Conservation (phyloP, 208 protist genomes). For the Naegleria lovaniensis region DNA sequence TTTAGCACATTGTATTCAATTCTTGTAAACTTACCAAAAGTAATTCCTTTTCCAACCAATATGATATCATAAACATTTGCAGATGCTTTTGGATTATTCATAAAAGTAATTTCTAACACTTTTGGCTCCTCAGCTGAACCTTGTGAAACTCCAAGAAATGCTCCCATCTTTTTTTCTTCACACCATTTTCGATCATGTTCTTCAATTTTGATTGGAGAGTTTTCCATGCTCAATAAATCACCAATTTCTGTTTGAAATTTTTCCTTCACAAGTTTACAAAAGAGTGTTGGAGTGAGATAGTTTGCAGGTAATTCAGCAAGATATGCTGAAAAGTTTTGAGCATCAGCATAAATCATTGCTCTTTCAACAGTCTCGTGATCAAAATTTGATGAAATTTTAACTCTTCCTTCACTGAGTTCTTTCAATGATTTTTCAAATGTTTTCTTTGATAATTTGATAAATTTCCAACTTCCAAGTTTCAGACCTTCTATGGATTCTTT, state of each 20-base stretch:
- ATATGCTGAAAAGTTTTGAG: neutral
- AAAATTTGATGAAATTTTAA: neutral
- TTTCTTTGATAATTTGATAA: neutral
- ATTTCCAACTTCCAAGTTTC: neutral
- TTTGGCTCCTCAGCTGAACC: slow-evolving; percentile 7
- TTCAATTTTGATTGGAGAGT: neutral
- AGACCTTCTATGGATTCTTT: neutral
- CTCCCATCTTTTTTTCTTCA: neutral
- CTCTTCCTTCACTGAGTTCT: neutral
- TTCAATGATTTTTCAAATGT: neutral
- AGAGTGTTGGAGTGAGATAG: neutral
- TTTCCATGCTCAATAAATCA: neutral
- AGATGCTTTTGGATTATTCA: neutral
- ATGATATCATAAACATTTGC: neutral
- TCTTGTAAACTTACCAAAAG: neutral
- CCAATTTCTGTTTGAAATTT: neutral
- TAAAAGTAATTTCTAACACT: slow-evolving; percentile 13
- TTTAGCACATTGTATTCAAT: no score
- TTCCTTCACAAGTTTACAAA: neutral
- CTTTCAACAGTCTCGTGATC: neutral
- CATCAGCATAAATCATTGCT: neutral
- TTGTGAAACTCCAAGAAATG: neutral
- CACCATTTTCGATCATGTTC: neutral
- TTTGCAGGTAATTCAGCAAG: neutral
- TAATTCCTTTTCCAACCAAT: neutral